Conservation (phyloP, 2,329 filamentous ascomycete genomes). For the Ascochyta koolunga region DNA sequence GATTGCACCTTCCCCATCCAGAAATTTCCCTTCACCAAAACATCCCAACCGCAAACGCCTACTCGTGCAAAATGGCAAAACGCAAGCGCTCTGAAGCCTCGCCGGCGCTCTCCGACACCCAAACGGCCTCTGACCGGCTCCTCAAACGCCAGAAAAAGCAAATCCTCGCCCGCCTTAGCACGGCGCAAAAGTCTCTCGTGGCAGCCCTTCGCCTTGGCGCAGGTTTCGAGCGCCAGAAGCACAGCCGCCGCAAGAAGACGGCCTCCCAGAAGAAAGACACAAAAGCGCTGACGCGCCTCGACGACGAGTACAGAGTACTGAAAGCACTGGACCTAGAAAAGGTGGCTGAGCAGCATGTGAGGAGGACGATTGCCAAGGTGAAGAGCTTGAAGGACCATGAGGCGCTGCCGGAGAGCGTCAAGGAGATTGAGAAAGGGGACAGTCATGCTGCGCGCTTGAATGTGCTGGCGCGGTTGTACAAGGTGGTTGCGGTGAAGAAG, state of each 20-base stretch:
- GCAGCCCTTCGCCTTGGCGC: constrained; percentile 74
- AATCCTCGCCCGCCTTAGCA: constrained; percentile 54
- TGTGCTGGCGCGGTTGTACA: constrained; percentile 65
- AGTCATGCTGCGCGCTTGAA: constrained; percentile 59
- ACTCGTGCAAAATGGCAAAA: constrained; percentile 37
- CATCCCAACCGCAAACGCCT: neutral
- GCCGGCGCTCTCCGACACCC: constrained; percentile 14
- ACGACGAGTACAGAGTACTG: constrained; percentile 65
- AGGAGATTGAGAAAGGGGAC: constrained; percentile 46
- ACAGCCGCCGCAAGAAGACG: constrained; percentile 66
- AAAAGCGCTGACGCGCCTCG: constrained; percentile 62
- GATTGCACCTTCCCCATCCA: constrained; percentile 3
- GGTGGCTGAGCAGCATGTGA: constrained; percentile 60
- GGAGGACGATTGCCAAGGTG: constrained; percentile 62
- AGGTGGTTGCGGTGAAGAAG: constrained; percentile 64
- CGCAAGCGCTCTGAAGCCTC: constrained; percentile 37
- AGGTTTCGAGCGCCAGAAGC: constrained; percentile 78
- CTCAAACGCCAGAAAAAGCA: constrained; percentile 30
- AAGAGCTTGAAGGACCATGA: constrained; percentile 62
- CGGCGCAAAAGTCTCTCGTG: constrained; percentile 63
- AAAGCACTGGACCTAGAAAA: constrained; percentile 61
- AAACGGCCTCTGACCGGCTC: constrained; percentile 7
- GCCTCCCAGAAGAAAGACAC: constrained; percentile 55
- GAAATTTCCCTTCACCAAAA: constrained; percentile 13
- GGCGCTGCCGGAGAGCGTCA: constrained; percentile 51